Evolutionary conservation across 345 rosid species (phyloP), one percentile per base, ranked within the genome.

Genomic region (Eutrema heterophyllum): DNA sequence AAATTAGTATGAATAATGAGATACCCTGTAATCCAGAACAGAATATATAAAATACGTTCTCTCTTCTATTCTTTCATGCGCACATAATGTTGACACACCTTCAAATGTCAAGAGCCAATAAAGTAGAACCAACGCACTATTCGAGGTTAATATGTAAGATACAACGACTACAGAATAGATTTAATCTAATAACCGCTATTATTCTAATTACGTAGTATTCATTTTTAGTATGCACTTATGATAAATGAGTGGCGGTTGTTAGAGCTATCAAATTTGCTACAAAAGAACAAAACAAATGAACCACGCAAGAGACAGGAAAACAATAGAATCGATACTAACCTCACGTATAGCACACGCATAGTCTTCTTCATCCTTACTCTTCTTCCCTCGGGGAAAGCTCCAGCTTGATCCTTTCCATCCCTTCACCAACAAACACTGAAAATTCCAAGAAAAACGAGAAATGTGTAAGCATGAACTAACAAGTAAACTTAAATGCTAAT

Each of bases 321-420:
- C 10, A 36, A 29, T 5, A 64, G 24, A 71, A 36, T 16, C 1
- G 36, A 38, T 5, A 51, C 85, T 80, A 78, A 96, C 99, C 84
- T 96, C 99, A 77, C 97, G 85, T 24, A 96, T 72, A 45, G 99
- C 97, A 85, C 98, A 92, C 73, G 93, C 92, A 84, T 90, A 85
- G 76, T 96, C 99, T 81, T 96, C 99, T 83, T 96, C 99, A 56
- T 96, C 97, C 71, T 96, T 96, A 79, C 88, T 96, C 88, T 92
- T 92, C 81, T 96, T 96, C n/a, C 99, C 98, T 32, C 99, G 91
- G 21, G 99, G 98, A 71, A 96, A 96, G 86, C 98, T 92, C 99
- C 98, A 96, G 84, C 99, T 96, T 3, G 96, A 82, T 55, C 98
- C 99, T 88, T 90, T 96, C 99, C 99, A 92, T 68, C 97, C 99